Evolutionary conservation across 495 filamentous ascomycete species (phyloP).

Genomic region (Schizothecium vesticola): DNA sequence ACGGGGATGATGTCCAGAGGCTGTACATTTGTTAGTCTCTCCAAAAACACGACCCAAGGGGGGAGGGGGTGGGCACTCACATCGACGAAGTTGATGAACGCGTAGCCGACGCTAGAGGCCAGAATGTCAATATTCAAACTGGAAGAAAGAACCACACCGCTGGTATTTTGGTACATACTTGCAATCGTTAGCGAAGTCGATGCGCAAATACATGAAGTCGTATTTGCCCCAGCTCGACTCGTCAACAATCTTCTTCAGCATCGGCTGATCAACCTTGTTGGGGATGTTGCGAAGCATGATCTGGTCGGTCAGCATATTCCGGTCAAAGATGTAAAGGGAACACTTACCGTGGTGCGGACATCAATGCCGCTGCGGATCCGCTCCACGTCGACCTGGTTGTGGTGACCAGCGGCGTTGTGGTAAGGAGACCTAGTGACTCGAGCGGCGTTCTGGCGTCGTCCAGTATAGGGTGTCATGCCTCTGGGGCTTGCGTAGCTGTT

Average conservation of each 20-base stretch:
- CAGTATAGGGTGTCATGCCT: constrained; percentile 24
- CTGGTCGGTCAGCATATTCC: constrained; percentile 38
- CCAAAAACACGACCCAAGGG: background rate
- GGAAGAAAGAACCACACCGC: background rate
- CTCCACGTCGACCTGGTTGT: constrained; percentile 62
- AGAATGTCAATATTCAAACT: constrained; percentile 25
- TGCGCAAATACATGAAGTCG: constrained; percentile 93
- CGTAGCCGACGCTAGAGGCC: constrained; percentile 78
- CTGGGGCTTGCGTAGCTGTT: constrained; percentile 27
- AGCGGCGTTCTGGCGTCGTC: constrained; percentile 40
- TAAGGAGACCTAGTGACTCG: constrained; percentile 36
- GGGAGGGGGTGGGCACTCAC: constrained; percentile 42
- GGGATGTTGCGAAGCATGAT: constrained; percentile 97
- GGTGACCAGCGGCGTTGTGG: constrained; percentile 44
- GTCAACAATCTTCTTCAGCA: constrained; percentile 75
- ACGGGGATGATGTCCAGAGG: constrained; percentile 70
- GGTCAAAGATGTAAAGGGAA: background rate
- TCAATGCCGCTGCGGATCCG: constrained; percentile 62
- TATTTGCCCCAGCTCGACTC: constrained; percentile 73
- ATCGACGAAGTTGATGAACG: constrained; percentile 91
- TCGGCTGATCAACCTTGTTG: constrained; percentile 78
- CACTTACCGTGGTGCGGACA: constrained; percentile 66
- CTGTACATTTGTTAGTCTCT: constrained; percentile 38
- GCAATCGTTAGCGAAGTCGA: constrained; percentile 85
- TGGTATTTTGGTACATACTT: constrained; percentile 53